Base-by-base conservation (phyloP, 306 rosid species). In the Pueraria montana region DNA sequence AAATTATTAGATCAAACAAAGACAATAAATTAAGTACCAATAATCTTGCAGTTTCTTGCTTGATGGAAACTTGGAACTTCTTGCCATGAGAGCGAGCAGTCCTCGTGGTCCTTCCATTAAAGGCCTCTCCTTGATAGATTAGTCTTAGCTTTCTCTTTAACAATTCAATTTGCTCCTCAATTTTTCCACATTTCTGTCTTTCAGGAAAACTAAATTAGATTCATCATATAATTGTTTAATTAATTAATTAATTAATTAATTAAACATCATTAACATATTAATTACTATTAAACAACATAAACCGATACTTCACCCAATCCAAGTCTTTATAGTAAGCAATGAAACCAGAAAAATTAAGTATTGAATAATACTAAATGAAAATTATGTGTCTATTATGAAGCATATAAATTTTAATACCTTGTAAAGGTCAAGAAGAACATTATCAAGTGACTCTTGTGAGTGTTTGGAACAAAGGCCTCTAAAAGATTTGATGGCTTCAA, bases 51-150 rank as follows among this genome's bases (percentile, higher is more conserved):
- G 94, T 92, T 85, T 96, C 98, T 93, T 91, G 91, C 89, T 91
- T 96, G 83, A 96, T 80, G 34, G 99, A 88, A 86, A 96, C 98
- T 79, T 92, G 97, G 65, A 93, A 93, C 79, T 96, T 96, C 87
- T 84, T 92, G 75, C 99, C 97, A 64, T 90, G 98, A 84, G 99
- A 96, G 24, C 98, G 96, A 26, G 97, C 98, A 2, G 94, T 96
- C 83, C 88, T 93, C 17, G 97, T 93, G n/a, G 89, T 84, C 86
- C 87, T 96, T 40, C 99, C 98, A 77, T 92, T 90, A 32, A 96
- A 96, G 52, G 98, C 97, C 62, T 87, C 94, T 2, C 99, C 99
- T 76, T 93, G 88, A 75, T 89, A 83, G 12, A 96, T 96, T 89
- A 88, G 74, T 67, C 89, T 80, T 24, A 96, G 88, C 89, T 93